These are phyloP conservation scores for Globisporangium okanoganense DNA, from an alignment of 352 stramenopile genomes.

Conservation along the genomic window DNA sequence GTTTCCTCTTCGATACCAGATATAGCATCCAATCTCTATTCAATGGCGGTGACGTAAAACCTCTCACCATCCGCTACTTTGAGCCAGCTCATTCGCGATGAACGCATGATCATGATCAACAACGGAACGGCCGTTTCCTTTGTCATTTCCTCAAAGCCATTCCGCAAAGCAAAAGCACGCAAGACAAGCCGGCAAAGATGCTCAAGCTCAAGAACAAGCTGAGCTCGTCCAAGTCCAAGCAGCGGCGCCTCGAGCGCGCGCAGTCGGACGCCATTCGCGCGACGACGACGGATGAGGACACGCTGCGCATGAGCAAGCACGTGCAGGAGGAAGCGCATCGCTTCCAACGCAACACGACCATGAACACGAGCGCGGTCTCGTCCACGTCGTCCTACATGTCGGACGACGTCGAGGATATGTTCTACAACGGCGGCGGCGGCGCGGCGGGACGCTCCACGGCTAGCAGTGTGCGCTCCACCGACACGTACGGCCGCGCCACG, in stretches of 20 bases:
- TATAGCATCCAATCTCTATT: too few relatives aligned
- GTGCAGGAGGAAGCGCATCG: constrained; percentile 30
- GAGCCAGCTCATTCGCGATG: neutral
- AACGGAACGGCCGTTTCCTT: neutral
- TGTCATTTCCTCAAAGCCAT: neutral
- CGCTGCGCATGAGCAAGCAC: constrained; percentile 41
- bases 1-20: neutral
- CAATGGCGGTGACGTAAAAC: neutral
- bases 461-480: constrained; percentile 8
- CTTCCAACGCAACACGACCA: constrained; percentile 30
- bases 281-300: constrained; percentile 29
- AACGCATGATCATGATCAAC: neutral
- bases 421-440: constrained; percentile 36
- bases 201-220: constrained; percentile 67
- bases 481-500: constrained; percentile 32
- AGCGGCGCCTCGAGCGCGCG: constrained; percentile 27
- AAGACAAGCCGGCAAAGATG: constrained; percentile 30
- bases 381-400: constrained; percentile 29
- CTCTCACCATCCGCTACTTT: neutral
- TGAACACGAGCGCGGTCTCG: constrained; percentile 23
- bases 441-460: neutral
- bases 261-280: constrained; percentile 22
- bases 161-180: neutral
- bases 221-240: constrained; percentile 31
- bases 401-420: constrained; percentile 72